Evolutionary conservation across 306 rosid species (phyloP), one percentile per base, ranked within the genome.

Genomic region (Acacia melanoxylon): DNA sequence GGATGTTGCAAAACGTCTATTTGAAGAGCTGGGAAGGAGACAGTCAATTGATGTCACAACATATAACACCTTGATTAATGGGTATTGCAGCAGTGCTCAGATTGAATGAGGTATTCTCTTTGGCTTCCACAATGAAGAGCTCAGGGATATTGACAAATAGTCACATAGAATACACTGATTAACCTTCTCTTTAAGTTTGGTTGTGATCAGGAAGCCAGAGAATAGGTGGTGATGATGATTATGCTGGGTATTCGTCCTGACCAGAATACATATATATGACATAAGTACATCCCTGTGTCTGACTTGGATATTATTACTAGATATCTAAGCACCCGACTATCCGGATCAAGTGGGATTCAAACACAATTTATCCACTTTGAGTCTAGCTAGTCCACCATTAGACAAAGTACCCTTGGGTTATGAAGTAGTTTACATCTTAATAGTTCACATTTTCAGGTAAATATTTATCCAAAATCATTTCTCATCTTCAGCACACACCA

Each of bases 101-200:
- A 51, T 86, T 25, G 87, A 84, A 4, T 29, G 76, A 63, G 68
- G 91, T 75, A 8, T 87, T 85, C 82, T 56, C 49, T 71, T 62
- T 83, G 82, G 49, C 81, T 78, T 13, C 54, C 3, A 86, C 84
- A 76, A 89, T 90, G 92, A 76, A 77, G 45, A 66, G 79, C 41
- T 40, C 42, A 79, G 92, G 91, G 33, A 78, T 83, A 82, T 83
- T 78, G 25, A 74, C 51, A n/a, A 89, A 87, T 69, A 69, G 87
- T 88, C 72, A 82, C 92, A n/a, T 91, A 86, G 78, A 91, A 91
- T 75, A 87, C 76, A 62, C 49, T 89, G 82, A 82, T 91, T 20
- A 91, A 86, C 72, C 77, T 87, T 66, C 82, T 89, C 75, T 91
- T 87, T 87, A 89, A 89, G 85, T 83, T 66, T 75, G 90, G 88